phyloP scores from a whole-genome alignment of 352 stramenopile species.

The Globisporangium heterothallicum region DNA sequence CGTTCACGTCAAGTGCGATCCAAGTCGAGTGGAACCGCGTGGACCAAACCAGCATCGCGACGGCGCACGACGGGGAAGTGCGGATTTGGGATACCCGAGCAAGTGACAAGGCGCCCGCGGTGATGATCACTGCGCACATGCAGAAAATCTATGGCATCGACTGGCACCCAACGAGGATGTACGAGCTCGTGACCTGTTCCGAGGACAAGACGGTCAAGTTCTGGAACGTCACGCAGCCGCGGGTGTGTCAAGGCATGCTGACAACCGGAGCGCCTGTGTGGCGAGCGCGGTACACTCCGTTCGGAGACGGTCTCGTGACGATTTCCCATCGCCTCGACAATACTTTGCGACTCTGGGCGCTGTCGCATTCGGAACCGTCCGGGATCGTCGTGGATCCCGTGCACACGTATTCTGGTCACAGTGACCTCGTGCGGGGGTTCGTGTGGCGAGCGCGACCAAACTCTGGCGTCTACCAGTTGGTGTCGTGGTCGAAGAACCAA shows the following conservation, averaged over 20 bases:
- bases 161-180: slow-evolving; percentile 70
- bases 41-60: slow-evolving; percentile 62
- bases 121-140: slow-evolving; percentile 74
- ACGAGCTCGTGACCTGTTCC: slow-evolving; percentile 82
- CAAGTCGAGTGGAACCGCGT: slow-evolving; percentile 79
- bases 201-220: slow-evolving; percentile 85
- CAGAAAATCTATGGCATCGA: slow-evolving; percentile 81
- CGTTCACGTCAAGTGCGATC: slow-evolving; percentile 60
- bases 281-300: slow-evolving; percentile 70
- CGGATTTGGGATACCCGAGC: slow-evolving; percentile 70
- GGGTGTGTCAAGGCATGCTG: slow-evolving; percentile 55
- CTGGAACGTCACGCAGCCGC: slow-evolving; percentile 66
- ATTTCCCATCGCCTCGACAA: slow-evolving; percentile 62
- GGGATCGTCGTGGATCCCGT: slow-evolving; percentile 35
- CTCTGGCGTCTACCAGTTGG: slow-evolving; percentile 51
- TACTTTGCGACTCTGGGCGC: slow-evolving; percentile 57
- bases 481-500: slow-evolving; percentile 82
- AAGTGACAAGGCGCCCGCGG: slow-evolving; percentile 42
- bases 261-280: slow-evolving; percentile 59
- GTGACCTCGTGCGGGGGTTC: slow-evolving; percentile 59
- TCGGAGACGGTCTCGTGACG: slow-evolving; percentile 78
- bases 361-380: slow-evolving; percentile 27
- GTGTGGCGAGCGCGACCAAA: slow-evolving; percentile 47
- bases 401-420: slow-evolving; percentile 57
- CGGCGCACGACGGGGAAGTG: slow-evolving; percentile 74